phyloP scores from a whole-genome alignment of 2,329 filamentous ascomycete genomes.

The Fusarium decemcellulare region DNA sequence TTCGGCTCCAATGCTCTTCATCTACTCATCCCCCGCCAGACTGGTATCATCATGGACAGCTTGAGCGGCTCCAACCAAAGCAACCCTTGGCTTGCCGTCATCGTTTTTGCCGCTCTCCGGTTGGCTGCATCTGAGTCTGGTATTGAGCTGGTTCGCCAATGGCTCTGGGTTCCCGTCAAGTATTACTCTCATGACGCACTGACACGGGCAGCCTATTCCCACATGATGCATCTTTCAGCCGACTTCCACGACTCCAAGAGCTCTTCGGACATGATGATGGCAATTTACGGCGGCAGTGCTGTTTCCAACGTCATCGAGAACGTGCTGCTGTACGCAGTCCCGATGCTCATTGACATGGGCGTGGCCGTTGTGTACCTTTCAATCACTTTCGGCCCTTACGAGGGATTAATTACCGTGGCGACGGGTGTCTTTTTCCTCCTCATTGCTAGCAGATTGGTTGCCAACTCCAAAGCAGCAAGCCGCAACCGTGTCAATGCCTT shows the following conservation, averaged over 20 bases:
- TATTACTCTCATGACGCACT: conserved; percentile 69
- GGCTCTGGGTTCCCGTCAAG: conserved; percentile 72
- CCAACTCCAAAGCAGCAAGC: conserved; percentile 63
- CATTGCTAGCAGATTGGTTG: conserved; percentile 66
- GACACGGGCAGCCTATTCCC: conserved; percentile 69
- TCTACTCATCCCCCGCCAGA: conserved; percentile 83
- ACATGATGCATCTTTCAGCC: conserved; percentile 72
- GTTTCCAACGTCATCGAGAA: conserved; percentile 71
- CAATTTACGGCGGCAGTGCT: conserved; percentile 67
- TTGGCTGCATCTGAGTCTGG: conserved; percentile 69
- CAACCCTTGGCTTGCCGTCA: conserved; percentile 67
- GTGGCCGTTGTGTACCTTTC: conserved; percentile 74
- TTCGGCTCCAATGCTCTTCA: conserved; percentile 81
- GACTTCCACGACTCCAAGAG: conserved; percentile 74
- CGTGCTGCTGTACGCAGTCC: conserved; percentile 70
- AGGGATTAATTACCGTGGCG: conserved; percentile 73
- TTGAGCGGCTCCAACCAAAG: conserved; percentile 66
- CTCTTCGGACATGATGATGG: conserved; percentile 70
- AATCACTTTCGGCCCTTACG: conserved; percentile 71
- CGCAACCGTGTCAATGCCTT: conserved; percentile 66
- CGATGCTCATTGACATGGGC: conserved; percentile 72
- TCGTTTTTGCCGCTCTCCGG: conserved; percentile 65
- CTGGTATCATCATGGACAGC: conserved; percentile 83
- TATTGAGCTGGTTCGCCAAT: conserved; percentile 66
- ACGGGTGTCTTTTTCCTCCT: conserved; percentile 71